Evolutionary conservation across 2,329 filamentous ascomycete genomes (phyloP).

Genomic region (Fusarium pseudograminearum): DNA sequence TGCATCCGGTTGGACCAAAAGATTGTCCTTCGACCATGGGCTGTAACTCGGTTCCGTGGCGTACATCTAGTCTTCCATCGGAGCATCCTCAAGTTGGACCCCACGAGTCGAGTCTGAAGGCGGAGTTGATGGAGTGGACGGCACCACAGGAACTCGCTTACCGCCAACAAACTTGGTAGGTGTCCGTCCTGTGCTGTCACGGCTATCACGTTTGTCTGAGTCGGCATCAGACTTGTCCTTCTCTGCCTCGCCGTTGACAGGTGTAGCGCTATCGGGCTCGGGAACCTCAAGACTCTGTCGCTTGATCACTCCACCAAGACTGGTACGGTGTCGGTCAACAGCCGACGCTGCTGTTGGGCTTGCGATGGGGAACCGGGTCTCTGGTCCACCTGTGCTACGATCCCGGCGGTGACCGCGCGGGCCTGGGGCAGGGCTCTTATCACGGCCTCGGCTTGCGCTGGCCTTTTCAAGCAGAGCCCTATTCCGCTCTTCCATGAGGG

Average conservation of each 20-base stretch:
- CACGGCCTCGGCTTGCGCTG: conserved; percentile 75
- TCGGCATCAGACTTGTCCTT: conserved; percentile 45
- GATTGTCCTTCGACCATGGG: conserved; percentile 23
- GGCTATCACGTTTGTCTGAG: conserved; percentile 73
- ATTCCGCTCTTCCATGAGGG: conserved; percentile 93
- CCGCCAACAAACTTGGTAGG: conserved; percentile 62
- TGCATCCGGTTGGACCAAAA: conserved; percentile 19
- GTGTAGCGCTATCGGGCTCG: conserved; percentile 63
- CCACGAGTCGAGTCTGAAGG: conserved; percentile 55
- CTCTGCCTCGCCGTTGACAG: conserved; percentile 56
- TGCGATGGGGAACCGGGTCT: conserved; percentile 88
- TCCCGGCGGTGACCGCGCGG: conserved; percentile 78
- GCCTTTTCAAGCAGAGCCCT: conserved; percentile 80
- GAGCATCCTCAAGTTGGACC: conserved; percentile 64
- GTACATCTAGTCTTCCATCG: conserved; percentile 62
- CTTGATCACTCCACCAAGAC: conserved; percentile 64
- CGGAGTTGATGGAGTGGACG: conserved; percentile 48
- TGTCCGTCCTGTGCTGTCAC: conserved; percentile 70
- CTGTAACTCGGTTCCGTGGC: conserved; percentile 20
- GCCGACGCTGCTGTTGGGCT: conserved; percentile 68
- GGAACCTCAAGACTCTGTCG: conserved; percentile 86
- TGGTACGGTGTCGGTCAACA: conserved; percentile 63
- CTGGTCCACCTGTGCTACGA: conserved; percentile 77
- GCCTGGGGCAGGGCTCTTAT: conserved; percentile 77
- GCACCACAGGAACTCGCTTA: conserved; percentile 54